These are phyloP conservation scores for Mallotus repandus DNA, from an alignment of 441 rosid species.

Conservation along the genomic window DNA sequence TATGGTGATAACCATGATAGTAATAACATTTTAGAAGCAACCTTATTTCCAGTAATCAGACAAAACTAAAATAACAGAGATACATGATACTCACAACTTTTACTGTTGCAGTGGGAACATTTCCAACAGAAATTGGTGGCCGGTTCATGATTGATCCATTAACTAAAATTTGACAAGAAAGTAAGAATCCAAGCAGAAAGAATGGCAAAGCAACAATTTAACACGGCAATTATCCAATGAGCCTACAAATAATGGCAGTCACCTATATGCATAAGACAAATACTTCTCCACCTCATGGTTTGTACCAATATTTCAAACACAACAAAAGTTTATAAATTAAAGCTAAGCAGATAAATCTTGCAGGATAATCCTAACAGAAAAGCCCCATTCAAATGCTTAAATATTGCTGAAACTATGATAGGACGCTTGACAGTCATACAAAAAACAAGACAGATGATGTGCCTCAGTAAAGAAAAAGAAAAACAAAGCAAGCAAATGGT, in stretches of 20 bases:
- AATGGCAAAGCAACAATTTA: slow-evolving; percentile 17
- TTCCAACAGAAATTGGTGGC: slow-evolving; percentile 53
- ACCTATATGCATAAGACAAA: slow-evolving; percentile 11
- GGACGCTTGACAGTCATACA: neutral
- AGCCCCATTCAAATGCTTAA: slow-evolving; percentile 4
- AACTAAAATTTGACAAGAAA: slow-evolving; percentile 41
- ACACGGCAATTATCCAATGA: slow-evolving; percentile 10
- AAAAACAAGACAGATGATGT: neutral
- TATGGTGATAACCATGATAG: neutral
- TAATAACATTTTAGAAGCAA: slow-evolving; percentile 10
- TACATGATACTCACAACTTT: slow-evolving; percentile 69
- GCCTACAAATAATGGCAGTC: neutral
- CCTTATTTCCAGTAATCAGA: slow-evolving; percentile 10
- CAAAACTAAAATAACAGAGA: slow-evolving; percentile 19
- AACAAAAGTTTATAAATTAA: neutral
- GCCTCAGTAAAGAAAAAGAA: neutral
- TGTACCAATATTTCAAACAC: slow-evolving; percentile 5
- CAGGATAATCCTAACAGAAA: no score
- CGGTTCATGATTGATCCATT: slow-evolving; percentile 67
- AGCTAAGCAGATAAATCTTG: slow-evolving; percentile 10
- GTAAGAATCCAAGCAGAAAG: slow-evolving; percentile 24
- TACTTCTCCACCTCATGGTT: neutral
- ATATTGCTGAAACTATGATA: slow-evolving; percentile 5
- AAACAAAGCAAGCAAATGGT: slow-evolving; percentile 10
- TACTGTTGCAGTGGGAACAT: slow-evolving; percentile 73